Base-by-base conservation (phyloP, 148 eudicot genomes). In the Cornus florida region DNA sequence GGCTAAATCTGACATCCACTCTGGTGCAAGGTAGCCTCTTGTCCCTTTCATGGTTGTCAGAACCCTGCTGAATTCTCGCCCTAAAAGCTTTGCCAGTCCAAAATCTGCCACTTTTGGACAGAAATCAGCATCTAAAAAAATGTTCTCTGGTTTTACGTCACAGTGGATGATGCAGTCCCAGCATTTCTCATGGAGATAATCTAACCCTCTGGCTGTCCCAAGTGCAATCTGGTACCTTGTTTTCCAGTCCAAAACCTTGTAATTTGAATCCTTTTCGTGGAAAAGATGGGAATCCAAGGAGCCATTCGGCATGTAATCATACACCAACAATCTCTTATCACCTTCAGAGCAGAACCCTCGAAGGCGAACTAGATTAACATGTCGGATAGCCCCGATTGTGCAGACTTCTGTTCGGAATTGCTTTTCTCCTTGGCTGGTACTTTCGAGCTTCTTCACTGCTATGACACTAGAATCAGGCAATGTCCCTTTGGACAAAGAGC, bases 261-360 rank as follows among this genome's bases (percentile, higher is more conserved):
- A 28, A 28, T 28, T 78, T 11, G 70, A 62, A 4, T 60, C 38
- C 4, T 77, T 82, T 22, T 70, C 72, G 5, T 46, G n/a, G 65
- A 89, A 86, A 17, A 89, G 82, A 78, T 86, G 90, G 28, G 78
- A 24, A 32, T 90, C 88, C 66, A 90, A 62, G 43, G 92, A 89
- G 10, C 89, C 85, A 33, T 90, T 90, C 48, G 80, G 87, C 86
- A 83, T 81, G 77, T 81, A 88, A 66, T 90, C 86, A 59, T 90
- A 90, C 3, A 88, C 91, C 71, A 90, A 71, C 9, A 90, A 77
- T 82, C 70, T 86, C 65, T 74, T 83, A 3, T 48, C 67, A 24
- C 91, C 91, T 41, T 90, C 86, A 8, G 87, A 83, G 60, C 91
- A 90, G 23, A 90, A 90, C 76, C 92, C 89, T 62, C 86, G 87